Conservation (phyloP, 2,329 filamentous ascomycete species). For the Chaetomium globosum region DNA sequence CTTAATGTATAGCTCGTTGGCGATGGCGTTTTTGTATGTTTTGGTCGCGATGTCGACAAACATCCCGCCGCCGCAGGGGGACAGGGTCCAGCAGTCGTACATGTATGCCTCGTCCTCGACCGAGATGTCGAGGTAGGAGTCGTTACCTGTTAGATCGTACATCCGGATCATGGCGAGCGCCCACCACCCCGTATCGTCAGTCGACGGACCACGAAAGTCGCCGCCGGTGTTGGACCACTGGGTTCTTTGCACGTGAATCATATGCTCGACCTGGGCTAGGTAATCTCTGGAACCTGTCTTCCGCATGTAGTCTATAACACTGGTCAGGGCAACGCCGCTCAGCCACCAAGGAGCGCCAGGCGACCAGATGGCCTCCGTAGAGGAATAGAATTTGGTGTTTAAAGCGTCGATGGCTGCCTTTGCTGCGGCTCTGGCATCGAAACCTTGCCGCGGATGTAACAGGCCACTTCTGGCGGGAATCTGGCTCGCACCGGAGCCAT, state of each 20-base stretch:
- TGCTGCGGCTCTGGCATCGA: slow-evolving; percentile 25
- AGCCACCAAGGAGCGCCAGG: slow-evolving; percentile 46
- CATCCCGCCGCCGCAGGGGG: slow-evolving; percentile 57
- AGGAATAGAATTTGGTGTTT: slow-evolving; percentile 43
- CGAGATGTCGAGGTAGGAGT: slow-evolving; percentile 57
- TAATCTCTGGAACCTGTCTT: slow-evolving; percentile 40
- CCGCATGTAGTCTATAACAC: slow-evolving; percentile 44
- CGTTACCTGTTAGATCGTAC: slow-evolving; percentile 57
- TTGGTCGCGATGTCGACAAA: slow-evolving; percentile 58
- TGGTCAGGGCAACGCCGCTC: slow-evolving; percentile 44
- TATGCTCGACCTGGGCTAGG: slow-evolving; percentile 39
- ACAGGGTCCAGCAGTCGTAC: slow-evolving; percentile 51
- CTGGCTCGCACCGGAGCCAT: background rate
- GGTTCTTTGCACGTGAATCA: slow-evolving; percentile 42
- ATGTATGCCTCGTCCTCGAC: slow-evolving; percentile 60
- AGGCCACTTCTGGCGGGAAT: background rate
- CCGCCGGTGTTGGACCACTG: slow-evolving; percentile 46
- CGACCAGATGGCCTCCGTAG: slow-evolving; percentile 43
- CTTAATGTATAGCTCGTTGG: slow-evolving; percentile 61
- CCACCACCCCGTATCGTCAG: slow-evolving; percentile 68
- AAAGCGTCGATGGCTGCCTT: slow-evolving; percentile 42
- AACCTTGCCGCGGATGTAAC: slow-evolving; percentile 9
- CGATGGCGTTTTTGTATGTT: slow-evolving; percentile 57
- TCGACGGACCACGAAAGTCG: slow-evolving; percentile 46
- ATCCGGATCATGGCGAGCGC: slow-evolving; percentile 60